Evolutionary conservation across 768 basidiomycete species (phyloP), one percentile per base, ranked within the genome.

Genomic region (Boletus tylopilopsis): DNA sequence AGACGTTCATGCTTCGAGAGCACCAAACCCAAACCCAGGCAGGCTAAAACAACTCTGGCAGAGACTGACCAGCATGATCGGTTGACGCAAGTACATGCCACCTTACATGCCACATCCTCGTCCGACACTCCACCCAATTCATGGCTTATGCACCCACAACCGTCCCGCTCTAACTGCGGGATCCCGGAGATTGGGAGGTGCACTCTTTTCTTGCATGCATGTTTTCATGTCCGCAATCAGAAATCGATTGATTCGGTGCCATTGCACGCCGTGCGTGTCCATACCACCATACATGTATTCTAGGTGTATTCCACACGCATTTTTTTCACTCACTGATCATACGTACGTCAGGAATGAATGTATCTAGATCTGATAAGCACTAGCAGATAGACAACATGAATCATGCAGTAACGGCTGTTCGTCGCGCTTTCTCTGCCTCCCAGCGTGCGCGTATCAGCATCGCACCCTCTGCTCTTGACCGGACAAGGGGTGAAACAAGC

Each of bases 381-480:
- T 44, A 41, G 44, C 30, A 49, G 36, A 32, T 45, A 57, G 41
- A 43, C n/a, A 41, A 12, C 7, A 33, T 35, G n/a, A n/a, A n/a
- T 57, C 50, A 66, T 35, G 55, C 47, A 29, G 44, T 15, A 34
- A 51, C 50, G 1, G 13, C 38, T 29, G 52, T 41, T 59, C 62
- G 57, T 47, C 66, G 62, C 42, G 63, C 56, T 6, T 74, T 76
- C 62, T 88, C 85, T 37, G 78, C 79, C 21, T 82, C 80, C 90
- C 90, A 92, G 35, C 86, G 79, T 21, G 85, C 79, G 47, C 79
- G 79, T 74, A 92, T 84, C 42, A 86, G 69, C 52, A 77, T 75
- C 42, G 81, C 74, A 13, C 90, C 89, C 60, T 90, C 85, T 23
- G 76, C 71, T 64, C 79, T 79, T 36, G 87, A 80, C 32, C 79